Evolutionary conservation across 2,329 filamentous ascomycete genomes (phyloP).

Genomic region (Claviceps africana): DNA sequence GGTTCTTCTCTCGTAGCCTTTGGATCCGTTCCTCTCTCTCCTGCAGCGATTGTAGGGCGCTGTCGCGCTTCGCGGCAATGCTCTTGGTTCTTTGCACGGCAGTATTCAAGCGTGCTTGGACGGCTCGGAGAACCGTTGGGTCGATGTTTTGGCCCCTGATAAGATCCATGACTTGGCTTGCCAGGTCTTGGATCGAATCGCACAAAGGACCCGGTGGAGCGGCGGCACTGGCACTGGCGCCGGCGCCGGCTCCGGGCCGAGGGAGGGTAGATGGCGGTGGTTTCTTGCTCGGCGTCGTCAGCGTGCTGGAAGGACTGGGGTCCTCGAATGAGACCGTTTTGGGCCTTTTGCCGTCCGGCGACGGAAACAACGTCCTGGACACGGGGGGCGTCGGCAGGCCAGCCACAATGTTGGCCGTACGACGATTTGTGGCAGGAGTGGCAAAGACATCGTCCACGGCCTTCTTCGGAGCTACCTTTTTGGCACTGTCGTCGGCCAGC

Average conservation of each 20-base stretch:
- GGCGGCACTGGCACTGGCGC: not conserved
- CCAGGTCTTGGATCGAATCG: constrained; percentile 20
- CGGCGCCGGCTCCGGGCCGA: not conserved
- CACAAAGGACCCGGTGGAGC: constrained; percentile 8
- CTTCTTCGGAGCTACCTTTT: constrained; percentile 9
- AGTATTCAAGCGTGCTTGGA: constrained; percentile 34
- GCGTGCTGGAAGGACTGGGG: not conserved
- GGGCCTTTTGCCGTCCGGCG: constrained; percentile 15
- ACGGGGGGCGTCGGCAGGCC: constrained; percentile 22
- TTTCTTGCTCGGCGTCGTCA: constrained; percentile 1
- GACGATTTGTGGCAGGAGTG: constrained; percentile 15
- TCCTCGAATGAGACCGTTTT: constrained; percentile 21
- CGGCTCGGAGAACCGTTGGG: constrained; percentile 18
- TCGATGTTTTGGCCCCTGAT: constrained; percentile 30
- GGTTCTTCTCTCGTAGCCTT: constrained; percentile 22
- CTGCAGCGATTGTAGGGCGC: constrained; percentile 46
- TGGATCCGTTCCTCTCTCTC: constrained; percentile 40
- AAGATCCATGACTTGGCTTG: constrained; percentile 34
- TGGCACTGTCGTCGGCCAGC: constrained; percentile 22
- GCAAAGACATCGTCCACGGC: constrained; percentile 6
- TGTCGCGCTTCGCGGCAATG: constrained; percentile 50
- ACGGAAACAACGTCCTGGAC: constrained; percentile 22
- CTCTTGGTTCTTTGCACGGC: constrained; percentile 47
- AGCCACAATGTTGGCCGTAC: constrained; percentile 9
- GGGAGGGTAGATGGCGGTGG: not conserved